phyloP scores from a whole-genome alignment of 2,329 filamentous ascomycete species.

The Claviceps sp. region DNA sequence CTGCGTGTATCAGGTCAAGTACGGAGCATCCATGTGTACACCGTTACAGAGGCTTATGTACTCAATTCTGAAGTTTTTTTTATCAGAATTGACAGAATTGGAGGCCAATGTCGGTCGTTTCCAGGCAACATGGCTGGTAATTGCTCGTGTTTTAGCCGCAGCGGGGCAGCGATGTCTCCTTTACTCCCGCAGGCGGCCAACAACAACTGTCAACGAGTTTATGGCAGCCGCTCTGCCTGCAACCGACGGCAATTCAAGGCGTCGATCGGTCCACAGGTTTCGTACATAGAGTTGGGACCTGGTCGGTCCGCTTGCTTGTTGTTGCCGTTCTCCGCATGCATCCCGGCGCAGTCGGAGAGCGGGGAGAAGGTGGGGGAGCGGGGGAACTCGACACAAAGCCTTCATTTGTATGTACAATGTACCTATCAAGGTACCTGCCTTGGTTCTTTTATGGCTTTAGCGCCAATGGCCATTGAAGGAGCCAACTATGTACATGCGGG shows the following conservation, averaged over 20 bases:
- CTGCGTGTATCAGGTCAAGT: no score
- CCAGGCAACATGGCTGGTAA: no score
- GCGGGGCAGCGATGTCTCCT: no score
- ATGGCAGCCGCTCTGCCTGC: no score
- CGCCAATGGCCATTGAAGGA: background rate
- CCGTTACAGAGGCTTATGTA: no score
- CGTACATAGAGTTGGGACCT: background rate
- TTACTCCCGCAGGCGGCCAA: no score
- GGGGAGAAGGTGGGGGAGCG: background rate
- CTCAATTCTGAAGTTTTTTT: no score
- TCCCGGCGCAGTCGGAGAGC: background rate
- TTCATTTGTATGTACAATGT: background rate
- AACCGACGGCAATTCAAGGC: background rate
- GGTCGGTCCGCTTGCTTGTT: background rate
- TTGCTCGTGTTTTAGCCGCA: no score
- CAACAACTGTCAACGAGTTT: no score
- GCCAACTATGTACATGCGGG: background rate
- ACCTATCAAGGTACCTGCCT: background rate
- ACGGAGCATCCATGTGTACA: no score
- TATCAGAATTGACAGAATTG: no score
- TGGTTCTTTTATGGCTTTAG: background rate
- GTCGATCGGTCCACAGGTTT: background rate
- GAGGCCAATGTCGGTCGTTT: no score
- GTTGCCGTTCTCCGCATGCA: slow-evolving; percentile 2
- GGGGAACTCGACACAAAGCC: background rate